A percentile compares a stretch with the other conserved stretches of the same genome.
These are phyloP conservation scores for Cladosporium sp. DNA, from an alignment of 2,329 filamentous ascomycete genomes.

Conservation along the genomic window DNA sequence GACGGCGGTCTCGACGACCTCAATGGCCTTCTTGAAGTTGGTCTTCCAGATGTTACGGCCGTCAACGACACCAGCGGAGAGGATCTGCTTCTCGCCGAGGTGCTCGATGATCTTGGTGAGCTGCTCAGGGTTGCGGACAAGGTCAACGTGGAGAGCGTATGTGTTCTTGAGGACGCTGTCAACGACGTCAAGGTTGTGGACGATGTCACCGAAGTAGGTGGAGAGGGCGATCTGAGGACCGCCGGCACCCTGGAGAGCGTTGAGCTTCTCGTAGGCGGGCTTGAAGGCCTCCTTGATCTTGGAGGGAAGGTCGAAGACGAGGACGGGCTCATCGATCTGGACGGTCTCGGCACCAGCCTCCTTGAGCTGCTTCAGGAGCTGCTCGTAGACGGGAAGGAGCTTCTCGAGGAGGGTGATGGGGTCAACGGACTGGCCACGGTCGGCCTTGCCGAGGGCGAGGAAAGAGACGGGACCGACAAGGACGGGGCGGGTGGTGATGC, in stretches of 20 bases:
- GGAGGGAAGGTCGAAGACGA: conserved; percentile 88
- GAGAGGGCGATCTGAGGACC: conserved; percentile 87
- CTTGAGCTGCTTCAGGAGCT: conserved; percentile 92
- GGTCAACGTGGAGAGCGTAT: conserved; percentile 88
- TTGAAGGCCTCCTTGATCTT: conserved; percentile 98
- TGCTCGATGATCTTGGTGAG: conserved; percentile 79
- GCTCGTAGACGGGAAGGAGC: conserved; percentile 89
- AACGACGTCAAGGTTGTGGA: conserved; percentile 95
- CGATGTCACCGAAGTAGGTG: conserved; percentile 99
- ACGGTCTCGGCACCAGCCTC: conserved; percentile 92
- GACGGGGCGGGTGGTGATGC: conserved; percentile 89
- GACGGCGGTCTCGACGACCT: conserved; percentile 82
- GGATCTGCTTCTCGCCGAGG: conserved; percentile 82
- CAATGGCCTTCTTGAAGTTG: conserved; percentile 94
- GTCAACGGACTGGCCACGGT: conserved; percentile 88
- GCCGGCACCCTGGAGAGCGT: conserved; percentile 67
- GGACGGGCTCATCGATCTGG: conserved; percentile 96
- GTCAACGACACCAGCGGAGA: conserved; percentile 95
- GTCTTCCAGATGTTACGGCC: conserved; percentile 99
- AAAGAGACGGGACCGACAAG: conserved; percentile 95
- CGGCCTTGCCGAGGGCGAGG: conserved; percentile 96
- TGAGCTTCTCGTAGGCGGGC: conserved; percentile 90
- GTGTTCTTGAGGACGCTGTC: conserved; percentile 66
- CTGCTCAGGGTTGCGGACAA: conserved; percentile 98
- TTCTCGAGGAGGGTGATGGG: conserved; percentile 93